Evolutionary conservation across 169 alveolate species (phyloP), one percentile per base, ranked within the genome.

Genomic region (Perkinsus olseni): DNA sequence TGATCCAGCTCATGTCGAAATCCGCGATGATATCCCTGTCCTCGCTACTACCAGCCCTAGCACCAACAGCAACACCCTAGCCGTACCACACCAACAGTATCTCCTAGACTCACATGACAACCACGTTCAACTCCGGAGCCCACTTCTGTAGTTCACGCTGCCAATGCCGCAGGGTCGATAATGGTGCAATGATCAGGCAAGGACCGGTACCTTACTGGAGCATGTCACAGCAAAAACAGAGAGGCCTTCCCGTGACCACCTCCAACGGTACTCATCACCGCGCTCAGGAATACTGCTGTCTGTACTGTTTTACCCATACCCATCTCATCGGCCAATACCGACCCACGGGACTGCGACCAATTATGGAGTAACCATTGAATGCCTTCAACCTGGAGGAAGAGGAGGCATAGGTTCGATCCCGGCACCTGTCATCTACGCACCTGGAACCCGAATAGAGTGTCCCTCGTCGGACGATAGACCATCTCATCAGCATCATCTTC

Each of bases 301-400:
- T 92, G 93, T 17, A 31, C 38, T 0, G 91, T 92, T 48, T 92
- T 92, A 11, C 93, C 93, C 51, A 92, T 38, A 0, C 93, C 93
- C 93, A 92, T 92, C 91, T 92, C 93, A 39, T 92, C 93, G 0
- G 74, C 91, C 91, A 92, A 39, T 24, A 92, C 3, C 38, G 74
- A n/a, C 28, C 93, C 93, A 39, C 91, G 93, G 34, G 17, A 24
- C 91, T 92, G 92, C 24, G 91, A 74, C 48, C 40, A 38, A 21
- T 74, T 74, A 13, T 38, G 40, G 45, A 74, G 91, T 13, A 74
- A 36, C 91, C 91, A 74, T 28, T 74, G 38, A 3, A 74, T 74
- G 24, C 91, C 91, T 36, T 74, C 82, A 13, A 62, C 82, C 82
- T 62, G 82, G 34, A 28, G 82, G 37, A 4, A 13, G 37, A 13